Conservation (phyloP, 495 filamentous ascomycete genomes). For the Podospora fimiseda region DNA sequence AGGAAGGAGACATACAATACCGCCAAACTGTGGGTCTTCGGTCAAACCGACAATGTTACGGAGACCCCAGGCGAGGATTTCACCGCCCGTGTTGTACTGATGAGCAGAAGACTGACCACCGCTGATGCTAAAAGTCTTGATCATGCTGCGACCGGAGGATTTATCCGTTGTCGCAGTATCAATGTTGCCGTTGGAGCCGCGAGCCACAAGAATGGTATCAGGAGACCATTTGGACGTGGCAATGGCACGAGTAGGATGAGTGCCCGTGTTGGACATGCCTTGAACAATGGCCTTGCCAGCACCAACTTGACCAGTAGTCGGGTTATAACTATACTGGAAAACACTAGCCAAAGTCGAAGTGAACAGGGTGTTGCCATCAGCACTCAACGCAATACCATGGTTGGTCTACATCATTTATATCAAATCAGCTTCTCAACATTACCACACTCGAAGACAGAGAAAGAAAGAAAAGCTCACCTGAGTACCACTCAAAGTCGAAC, state of each 20-base stretch:
- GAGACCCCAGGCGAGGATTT: constrained; percentile 58
- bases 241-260: constrained; percentile 53
- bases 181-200: constrained; percentile 53
- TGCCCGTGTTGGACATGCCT: constrained; percentile 43
- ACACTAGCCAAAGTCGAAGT: constrained; percentile 50
- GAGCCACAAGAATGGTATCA: constrained; percentile 48
- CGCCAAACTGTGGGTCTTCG: constrained; percentile 52
- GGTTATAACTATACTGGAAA: constrained; percentile 53
- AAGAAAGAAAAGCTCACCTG: constrained; percentile 27
- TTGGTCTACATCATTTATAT: constrained; percentile 41
- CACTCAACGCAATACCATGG: constrained; percentile 55
- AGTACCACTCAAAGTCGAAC: constrained; percentile 30
- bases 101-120: constrained; percentile 27
- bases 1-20: constrained; percentile 30
- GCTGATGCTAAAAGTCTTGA: constrained; percentile 53
- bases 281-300: constrained; percentile 42
- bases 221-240: constrained; percentile 43
- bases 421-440: too few relatives aligned
- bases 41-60: constrained; percentile 60
- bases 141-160: constrained; percentile 47
- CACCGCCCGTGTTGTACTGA: constrained; percentile 44
- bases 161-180: constrained; percentile 41
- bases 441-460: not conserved
- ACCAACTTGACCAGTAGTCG: constrained; percentile 35
- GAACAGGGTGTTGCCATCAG: constrained; percentile 56